phyloP scores from a whole-genome alignment of 192 early-diverging fungal species.

The Podila minutissima region DNA sequence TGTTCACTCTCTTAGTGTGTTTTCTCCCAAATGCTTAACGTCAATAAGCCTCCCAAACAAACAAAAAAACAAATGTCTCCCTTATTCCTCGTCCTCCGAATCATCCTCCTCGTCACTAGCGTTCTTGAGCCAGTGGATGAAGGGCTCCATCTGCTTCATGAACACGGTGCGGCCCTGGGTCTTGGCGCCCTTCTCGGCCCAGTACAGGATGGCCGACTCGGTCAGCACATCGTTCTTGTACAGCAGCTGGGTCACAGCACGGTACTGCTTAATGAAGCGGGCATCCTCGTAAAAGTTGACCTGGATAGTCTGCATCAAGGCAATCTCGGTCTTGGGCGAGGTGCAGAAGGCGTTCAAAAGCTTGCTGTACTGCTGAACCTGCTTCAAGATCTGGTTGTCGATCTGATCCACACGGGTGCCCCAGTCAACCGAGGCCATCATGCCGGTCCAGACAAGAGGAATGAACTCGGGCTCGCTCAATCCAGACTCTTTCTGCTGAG shows the following conservation, averaged over 20 bases:
- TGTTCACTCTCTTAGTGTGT: too few species aligned
- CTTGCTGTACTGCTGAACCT: constrained; percentile 77
- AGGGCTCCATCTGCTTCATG: constrained; percentile 93
- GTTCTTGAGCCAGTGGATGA: constrained; percentile 83
- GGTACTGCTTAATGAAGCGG: constrained; percentile 88
- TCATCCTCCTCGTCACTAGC: constrained; percentile 77
- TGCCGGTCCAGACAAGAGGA: constrained; percentile 82
- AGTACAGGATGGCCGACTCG: constrained; percentile 93
- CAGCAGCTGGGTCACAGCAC: constrained; percentile 80
- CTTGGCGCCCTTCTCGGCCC: constrained; percentile 91
- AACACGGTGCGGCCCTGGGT: constrained; percentile 90
- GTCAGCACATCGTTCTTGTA: constrained; percentile 94
- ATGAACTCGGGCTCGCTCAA: constrained; percentile 84
- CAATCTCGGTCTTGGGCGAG: constrained; percentile 86
- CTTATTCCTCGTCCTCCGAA: constrained; percentile 68
- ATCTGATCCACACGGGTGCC: constrained; percentile 85
- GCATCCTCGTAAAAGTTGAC: constrained; percentile 88
- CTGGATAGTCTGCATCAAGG: constrained; percentile 88
- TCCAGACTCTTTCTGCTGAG: constrained; percentile 68
- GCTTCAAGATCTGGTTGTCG: constrained; percentile 74
- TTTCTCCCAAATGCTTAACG: too few species aligned
- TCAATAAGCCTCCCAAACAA: too few species aligned
- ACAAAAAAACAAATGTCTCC: too few species aligned
- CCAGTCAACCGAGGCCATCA: constrained; percentile 85
- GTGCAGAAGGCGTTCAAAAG: constrained; percentile 81